phyloP scores from a whole-genome alignment of 805 yeast genomes.

The Ogataea parapolymorpha region DNA sequence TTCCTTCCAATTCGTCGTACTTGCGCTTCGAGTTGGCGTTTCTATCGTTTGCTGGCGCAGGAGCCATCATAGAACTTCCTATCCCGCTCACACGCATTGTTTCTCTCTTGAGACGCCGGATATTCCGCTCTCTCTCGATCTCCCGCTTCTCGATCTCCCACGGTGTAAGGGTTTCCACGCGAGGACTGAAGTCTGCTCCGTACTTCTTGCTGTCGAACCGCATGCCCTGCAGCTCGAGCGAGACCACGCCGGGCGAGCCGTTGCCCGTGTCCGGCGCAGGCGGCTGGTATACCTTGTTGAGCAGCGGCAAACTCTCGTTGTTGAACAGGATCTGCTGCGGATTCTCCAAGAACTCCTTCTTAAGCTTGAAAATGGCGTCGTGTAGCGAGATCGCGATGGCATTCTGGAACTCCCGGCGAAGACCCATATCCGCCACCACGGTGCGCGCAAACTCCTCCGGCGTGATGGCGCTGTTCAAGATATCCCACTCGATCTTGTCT shows the following conservation, averaged over 20 bases:
- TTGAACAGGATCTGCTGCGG: constrained; percentile 34
- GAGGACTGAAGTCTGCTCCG: constrained; percentile 85
- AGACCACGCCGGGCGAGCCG: constrained; percentile 10
- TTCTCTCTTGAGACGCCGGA: constrained; percentile 90
- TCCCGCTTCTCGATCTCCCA: constrained; percentile 95
- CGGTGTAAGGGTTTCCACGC: constrained; percentile 78
- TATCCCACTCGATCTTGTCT: constrained; percentile 94
- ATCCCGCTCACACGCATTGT: constrained; percentile 65
- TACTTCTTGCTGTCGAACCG: constrained; percentile 72
- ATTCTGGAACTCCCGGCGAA: constrained; percentile 80
- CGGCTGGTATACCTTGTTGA: constrained; percentile 33
- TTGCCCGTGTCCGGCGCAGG: constrained; percentile 15
- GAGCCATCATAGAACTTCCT: constrained; percentile 28
- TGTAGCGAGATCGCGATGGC: constrained; percentile 86
- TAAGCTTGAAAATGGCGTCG: constrained; percentile 71
- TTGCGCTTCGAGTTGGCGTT: constrained; percentile 25
- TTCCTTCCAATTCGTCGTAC: constrained; percentile 37
- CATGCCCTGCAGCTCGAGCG: constrained; percentile 40
- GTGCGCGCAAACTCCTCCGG: constrained; percentile 83
- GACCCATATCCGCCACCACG: constrained; percentile 81
- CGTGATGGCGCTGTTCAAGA: constrained; percentile 49
- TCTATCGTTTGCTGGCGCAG: constrained; percentile 6
- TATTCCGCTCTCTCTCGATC: constrained; percentile 88
- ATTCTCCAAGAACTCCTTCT: constrained; percentile 73
- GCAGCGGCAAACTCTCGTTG: constrained; percentile 34